phyloP scores from a whole-genome alignment of 768 basidiomycete species.

The Leccinum sublutescens region DNA sequence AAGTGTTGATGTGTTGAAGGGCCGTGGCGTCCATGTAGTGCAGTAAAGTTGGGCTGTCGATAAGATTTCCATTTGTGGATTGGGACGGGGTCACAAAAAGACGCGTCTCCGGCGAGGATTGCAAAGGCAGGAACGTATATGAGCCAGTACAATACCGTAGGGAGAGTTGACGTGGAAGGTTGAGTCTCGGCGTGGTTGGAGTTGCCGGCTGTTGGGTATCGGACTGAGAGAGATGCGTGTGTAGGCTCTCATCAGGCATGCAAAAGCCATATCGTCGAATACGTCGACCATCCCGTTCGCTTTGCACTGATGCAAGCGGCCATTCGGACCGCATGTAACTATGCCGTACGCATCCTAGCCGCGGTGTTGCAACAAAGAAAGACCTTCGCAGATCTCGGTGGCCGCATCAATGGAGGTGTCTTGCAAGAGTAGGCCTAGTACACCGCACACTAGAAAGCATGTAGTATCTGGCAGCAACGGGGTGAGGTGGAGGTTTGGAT shows the following conservation, averaged over 20 bases:
- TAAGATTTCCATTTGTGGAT: conserved; percentile 88
- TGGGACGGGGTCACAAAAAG: conserved; percentile 4
- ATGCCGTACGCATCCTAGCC: conserved; percentile 98
- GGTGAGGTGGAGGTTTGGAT: too few species aligned
- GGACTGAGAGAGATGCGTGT: conserved; percentile 55
- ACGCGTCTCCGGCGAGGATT: not conserved
- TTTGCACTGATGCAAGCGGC: conserved; percentile 97
- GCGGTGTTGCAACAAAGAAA: conserved; percentile 94
- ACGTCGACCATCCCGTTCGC: conserved; percentile 99
- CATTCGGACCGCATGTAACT: conserved; percentile 93
- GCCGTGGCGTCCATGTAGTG: conserved; percentile 94
- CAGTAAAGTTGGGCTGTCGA: conserved; percentile 85
- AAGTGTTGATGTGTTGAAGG: conserved; percentile 98
- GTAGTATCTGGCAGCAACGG: too few species aligned
- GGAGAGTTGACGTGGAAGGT: conserved; percentile 99
- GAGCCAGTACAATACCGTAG: conserved; percentile 96
- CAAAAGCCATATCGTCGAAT: conserved; percentile 77
- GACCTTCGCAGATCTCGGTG: conserved; percentile 87
- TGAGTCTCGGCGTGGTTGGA: conserved; percentile 97
- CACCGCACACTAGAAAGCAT: conserved; percentile 68
- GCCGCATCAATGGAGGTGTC: conserved; percentile 75
- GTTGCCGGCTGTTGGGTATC: conserved; percentile 97
- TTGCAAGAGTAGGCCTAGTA: conserved; percentile 83
- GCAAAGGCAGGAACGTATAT: conserved; percentile 54
- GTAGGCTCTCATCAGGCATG: conserved; percentile 49